phyloP scores from a whole-genome alignment of 2,329 filamentous ascomycete genomes.

The Fusarium floridanum region DNA sequence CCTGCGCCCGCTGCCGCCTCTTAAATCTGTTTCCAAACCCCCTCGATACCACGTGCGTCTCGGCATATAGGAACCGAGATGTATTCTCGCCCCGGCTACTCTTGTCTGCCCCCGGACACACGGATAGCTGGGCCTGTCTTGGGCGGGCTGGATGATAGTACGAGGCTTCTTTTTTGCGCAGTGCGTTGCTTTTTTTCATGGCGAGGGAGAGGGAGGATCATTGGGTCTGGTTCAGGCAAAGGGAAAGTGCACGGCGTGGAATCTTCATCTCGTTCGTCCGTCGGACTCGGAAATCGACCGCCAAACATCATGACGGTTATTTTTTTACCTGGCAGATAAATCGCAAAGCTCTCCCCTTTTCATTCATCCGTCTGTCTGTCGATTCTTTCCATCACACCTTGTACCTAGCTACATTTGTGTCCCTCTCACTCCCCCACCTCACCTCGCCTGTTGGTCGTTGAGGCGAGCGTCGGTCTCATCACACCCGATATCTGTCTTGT shows the following conservation, averaged over 20 bases:
- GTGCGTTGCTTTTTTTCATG: slow-evolving; percentile 53
- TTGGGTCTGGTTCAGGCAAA: slow-evolving; percentile 53
- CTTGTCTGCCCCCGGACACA: slow-evolving; percentile 47
- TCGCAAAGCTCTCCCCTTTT: slow-evolving; percentile 45
- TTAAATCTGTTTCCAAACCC: slow-evolving; percentile 58
- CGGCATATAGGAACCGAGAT: slow-evolving; percentile 53
- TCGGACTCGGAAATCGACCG: slow-evolving; percentile 43
- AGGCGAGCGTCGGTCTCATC: slow-evolving; percentile 17
- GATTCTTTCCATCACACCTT: slow-evolving; percentile 26
- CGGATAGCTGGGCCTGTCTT: slow-evolving; percentile 50
- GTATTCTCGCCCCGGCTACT: slow-evolving; percentile 48
- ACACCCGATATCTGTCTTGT: slow-evolving; percentile 35
- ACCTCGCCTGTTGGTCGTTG: slow-evolving; percentile 31
- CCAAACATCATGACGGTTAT: slow-evolving; percentile 42
- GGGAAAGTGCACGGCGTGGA: slow-evolving; percentile 56
- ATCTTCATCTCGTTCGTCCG: slow-evolving; percentile 48
- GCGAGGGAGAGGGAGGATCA: slow-evolving; percentile 53
- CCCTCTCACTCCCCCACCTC: slow-evolving; percentile 21
- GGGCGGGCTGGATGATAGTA: slow-evolving; percentile 53
- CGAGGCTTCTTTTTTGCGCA: slow-evolving; percentile 51
- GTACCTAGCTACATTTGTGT: slow-evolving; percentile 35
- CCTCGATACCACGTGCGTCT: slow-evolving; percentile 56
- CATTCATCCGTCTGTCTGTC: slow-evolving; percentile 32
- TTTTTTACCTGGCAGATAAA: slow-evolving; percentile 48
- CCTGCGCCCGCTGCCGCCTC: slow-evolving; percentile 63